Conservation (phyloP, 805 yeast species). For the Ogataea dorogensis region DNA sequence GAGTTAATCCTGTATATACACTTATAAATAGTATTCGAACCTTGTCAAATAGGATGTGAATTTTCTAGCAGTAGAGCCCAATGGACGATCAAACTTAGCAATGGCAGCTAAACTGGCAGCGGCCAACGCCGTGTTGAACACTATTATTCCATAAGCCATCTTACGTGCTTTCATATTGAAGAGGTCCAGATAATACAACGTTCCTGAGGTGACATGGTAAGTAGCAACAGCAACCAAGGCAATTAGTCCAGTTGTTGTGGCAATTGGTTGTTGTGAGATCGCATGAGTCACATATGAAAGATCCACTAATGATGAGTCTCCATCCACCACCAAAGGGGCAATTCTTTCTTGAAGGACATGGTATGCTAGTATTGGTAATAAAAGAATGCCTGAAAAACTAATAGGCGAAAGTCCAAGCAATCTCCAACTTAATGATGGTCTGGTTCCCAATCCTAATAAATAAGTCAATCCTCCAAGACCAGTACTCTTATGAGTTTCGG, state of each 20-base stretch:
- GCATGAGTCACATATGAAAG: constrained; percentile 50
- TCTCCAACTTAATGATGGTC: constrained; percentile 43
- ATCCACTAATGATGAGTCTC: constrained; percentile 58
- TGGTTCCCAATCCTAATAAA: constrained; percentile 54
- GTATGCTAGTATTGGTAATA: constrained; percentile 41
- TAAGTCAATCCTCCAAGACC: constrained; percentile 65
- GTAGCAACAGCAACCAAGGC: constrained; percentile 38
- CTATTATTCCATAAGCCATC: constrained; percentile 43
- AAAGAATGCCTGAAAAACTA: constrained; percentile 56
- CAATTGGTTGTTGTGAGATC: constrained; percentile 17
- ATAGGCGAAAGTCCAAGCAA: constrained; percentile 54
- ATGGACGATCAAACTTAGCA: constrained; percentile 20
- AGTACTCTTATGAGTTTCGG: constrained; percentile 38
- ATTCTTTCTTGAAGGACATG: constrained; percentile 51
- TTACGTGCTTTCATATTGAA: constrained; percentile 41
- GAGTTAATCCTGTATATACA: constrained; percentile 27
- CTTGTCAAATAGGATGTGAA: constrained; percentile 19
- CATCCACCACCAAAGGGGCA: constrained; percentile 55
- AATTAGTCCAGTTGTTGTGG: constrained; percentile 30
- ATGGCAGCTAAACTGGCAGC: constrained; percentile 35
- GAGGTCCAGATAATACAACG: constrained; percentile 44
- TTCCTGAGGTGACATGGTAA: constrained; percentile 58
- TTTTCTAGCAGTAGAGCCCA: constrained; percentile 24
- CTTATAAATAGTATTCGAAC: neutral
- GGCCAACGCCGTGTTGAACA: constrained; percentile 37